These are phyloP conservation scores for Phytophthora pistaciae DNA, from an alignment of 352 stramenopile genomes.

Conservation along the genomic window DNA sequence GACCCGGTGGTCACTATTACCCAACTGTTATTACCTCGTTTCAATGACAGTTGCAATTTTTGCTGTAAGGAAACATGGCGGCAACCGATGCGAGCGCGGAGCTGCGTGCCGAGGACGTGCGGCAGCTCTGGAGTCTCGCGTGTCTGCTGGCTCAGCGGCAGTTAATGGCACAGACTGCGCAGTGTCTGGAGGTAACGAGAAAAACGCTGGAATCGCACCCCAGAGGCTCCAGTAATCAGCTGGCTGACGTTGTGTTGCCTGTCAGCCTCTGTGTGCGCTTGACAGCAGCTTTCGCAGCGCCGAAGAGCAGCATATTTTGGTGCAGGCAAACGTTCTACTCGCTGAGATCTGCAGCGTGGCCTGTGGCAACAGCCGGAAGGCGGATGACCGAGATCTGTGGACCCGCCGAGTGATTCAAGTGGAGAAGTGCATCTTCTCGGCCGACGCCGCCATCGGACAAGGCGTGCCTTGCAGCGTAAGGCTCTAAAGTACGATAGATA, in stretches of 20 bases:
- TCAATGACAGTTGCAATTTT: not conserved
- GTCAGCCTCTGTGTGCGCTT: conserved; percentile 45
- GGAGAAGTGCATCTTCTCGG: conserved; percentile 49
- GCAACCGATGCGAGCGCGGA: conserved; percentile 17
- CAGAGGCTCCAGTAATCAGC: not conserved
- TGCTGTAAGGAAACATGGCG: conserved; percentile 17
- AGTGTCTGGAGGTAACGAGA: conserved; percentile 59
- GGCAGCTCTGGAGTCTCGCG: conserved; percentile 75
- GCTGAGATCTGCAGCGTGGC: conserved; percentile 66
- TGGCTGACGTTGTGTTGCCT: conserved; percentile 1
- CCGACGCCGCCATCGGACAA: conserved; percentile 29
- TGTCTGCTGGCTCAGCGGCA: conserved; percentile 51
- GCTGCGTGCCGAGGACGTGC: conserved; percentile 37
- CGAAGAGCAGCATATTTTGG: conserved; percentile 34
- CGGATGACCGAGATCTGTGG: conserved; percentile 60
- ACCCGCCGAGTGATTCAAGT: conserved; percentile 55
- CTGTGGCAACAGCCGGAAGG: conserved; percentile 50
- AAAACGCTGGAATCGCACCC: not conserved
- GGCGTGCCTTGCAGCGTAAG: conserved; percentile 30
- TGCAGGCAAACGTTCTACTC: conserved; percentile 55
- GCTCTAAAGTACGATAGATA: too few species aligned
- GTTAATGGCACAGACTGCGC: conserved; percentile 44
- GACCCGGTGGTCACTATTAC: conserved; percentile 11
- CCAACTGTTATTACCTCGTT: not conserved
- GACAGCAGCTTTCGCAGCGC: conserved; percentile 19